phyloP scores from a whole-genome alignment of 176 grass and related monocot genomes.

The Zea mays region DNA sequence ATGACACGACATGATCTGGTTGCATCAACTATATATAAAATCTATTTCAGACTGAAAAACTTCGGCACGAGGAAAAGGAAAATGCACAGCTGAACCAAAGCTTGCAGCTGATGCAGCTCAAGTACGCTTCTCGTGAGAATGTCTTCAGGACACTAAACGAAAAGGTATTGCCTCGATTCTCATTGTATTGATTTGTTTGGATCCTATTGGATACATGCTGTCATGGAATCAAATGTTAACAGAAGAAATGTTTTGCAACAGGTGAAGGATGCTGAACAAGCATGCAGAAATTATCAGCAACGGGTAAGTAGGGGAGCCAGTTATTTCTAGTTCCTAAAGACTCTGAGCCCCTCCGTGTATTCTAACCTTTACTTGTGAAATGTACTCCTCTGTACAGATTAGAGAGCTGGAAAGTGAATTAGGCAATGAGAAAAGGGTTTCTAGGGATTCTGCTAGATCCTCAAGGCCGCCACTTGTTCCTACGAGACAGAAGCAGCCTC shows the following conservation, averaged over 20 bases:
- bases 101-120: constrained; percentile 73
- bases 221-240: constrained; percentile 7
- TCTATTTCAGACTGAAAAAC: constrained; percentile 70
- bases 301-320: constrained; percentile 38
- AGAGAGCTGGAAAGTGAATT: constrained; percentile 84
- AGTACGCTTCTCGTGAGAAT: constrained; percentile 76
- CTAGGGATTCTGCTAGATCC: constrained; percentile 51
- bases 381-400: constrained; percentile 52
- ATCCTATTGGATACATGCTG: no score
- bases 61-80: constrained; percentile 72
- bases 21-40: constrained; percentile 21
- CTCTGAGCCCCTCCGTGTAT: not conserved
- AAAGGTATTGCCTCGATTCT: constrained; percentile 54
- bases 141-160: constrained; percentile 69
- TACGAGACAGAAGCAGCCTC: constrained; percentile 47
- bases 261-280: constrained; percentile 77
- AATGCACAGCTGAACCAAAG: constrained; percentile 56
- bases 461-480: constrained; percentile 66
- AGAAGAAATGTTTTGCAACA: constrained; percentile 36
- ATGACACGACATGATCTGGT: not conserved
- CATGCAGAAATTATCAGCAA: constrained; percentile 65
- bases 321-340: constrained; percentile 12
- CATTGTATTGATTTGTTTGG: constrained; percentile 17
- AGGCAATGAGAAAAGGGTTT: constrained; percentile 48
- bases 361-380: not conserved